Conservation (phyloP, 2,329 filamentous ascomycete species). For the Grosmannia clavigera region DNA sequence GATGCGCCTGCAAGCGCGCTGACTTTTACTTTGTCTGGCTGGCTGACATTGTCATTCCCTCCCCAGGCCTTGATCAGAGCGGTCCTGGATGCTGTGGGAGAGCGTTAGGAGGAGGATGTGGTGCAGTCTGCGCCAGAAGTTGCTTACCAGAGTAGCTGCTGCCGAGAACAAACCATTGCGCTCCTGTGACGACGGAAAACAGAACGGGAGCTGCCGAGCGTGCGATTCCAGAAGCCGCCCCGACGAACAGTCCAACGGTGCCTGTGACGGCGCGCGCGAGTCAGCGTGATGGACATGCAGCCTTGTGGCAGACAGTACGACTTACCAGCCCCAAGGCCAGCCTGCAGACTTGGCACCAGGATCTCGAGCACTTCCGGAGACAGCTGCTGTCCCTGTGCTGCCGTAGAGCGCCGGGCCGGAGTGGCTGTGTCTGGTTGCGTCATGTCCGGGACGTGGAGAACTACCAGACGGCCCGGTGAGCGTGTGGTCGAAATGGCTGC, state of each 20-base stretch:
- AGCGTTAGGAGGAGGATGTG: not conserved
- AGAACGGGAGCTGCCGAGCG: constrained; percentile 53
- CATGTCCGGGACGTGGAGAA: not conserved
- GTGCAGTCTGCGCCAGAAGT: not conserved
- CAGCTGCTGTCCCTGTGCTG: constrained; percentile 16
- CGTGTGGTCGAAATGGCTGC: not conserved
- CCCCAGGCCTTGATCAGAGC: constrained; percentile 35
- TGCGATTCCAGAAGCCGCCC: constrained; percentile 59
- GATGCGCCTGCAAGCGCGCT: constrained; percentile 61
- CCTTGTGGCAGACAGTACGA: not conserved
- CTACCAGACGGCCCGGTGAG: not conserved
- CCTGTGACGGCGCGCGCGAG: constrained; percentile 26
- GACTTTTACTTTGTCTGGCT: constrained; percentile 49
- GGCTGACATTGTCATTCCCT: constrained; percentile 38
- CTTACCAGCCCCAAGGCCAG: constrained; percentile 47
- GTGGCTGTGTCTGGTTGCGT: not conserved
- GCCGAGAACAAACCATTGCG: constrained; percentile 73
- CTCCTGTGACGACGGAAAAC: constrained; percentile 58
- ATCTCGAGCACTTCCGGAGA: constrained; percentile 32
- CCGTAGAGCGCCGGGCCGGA: not conserved
- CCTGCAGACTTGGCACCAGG: constrained; percentile 39
- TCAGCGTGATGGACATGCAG: not conserved
- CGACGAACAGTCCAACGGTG: constrained; percentile 47
- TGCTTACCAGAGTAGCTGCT: constrained; percentile 60
- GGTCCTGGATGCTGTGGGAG: constrained; percentile 31